phyloP scores from a whole-genome alignment of 768 basidiomycete species.

The Mycena galopus region DNA sequence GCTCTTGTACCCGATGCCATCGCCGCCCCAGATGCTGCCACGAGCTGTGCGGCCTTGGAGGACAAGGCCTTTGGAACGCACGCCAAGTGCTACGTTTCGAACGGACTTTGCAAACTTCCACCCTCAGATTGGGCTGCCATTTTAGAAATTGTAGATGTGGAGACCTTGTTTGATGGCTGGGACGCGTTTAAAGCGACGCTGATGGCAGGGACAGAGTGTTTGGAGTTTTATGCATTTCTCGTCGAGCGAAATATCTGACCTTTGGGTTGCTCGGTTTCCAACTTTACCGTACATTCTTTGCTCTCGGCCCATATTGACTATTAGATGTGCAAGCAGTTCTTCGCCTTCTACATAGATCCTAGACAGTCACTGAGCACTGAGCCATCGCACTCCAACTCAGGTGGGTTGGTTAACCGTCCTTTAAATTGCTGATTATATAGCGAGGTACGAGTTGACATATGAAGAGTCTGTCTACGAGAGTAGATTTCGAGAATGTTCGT shows the following conservation, averaged over 20 bases:
- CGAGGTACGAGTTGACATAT: no score
- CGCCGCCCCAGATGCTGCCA: conserved; percentile 32
- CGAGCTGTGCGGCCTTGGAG: conserved; percentile 50
- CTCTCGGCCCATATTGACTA: no score
- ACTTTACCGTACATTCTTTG: background rate
- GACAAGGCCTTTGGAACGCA: conserved; percentile 58
- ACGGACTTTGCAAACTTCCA: conserved; percentile 56
- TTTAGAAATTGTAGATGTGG: conserved; percentile 50
- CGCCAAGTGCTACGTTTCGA: conserved; percentile 54
- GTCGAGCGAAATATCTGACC: background rate
- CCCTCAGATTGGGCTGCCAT: conserved; percentile 53
- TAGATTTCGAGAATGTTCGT: no score
- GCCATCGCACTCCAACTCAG: no score
- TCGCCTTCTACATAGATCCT: no score
- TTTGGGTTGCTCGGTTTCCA: background rate
- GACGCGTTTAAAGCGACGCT: conserved; percentile 46
- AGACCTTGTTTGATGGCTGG: conserved; percentile 48
- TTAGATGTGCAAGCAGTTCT: no score
- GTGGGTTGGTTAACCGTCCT: no score
- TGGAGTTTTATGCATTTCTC: conserved; percentile 42
- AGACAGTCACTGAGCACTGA: no score
- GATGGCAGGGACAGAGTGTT: conserved; percentile 47
- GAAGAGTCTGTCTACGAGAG: no score
- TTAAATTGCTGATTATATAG: no score
- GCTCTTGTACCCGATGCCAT: conserved; percentile 54